Evolutionary conservation across 2,329 filamentous ascomycete genomes (phyloP).

Genomic region (Laburnicola sp.): DNA sequence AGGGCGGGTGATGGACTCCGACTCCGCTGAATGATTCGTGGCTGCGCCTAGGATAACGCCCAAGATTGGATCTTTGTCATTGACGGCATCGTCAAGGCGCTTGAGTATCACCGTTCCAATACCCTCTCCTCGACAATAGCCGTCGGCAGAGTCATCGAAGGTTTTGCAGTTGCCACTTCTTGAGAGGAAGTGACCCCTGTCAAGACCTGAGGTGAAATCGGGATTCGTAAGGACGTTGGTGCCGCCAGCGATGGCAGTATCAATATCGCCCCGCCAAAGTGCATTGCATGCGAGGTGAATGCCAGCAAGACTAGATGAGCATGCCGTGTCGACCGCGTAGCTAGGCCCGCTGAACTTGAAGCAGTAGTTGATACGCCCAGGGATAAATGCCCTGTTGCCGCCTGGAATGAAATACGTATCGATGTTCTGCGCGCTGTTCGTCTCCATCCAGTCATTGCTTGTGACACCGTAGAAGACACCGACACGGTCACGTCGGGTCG

Average conservation of each 20-base stretch:
- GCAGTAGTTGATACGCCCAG: constrained; percentile 53
- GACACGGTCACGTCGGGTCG: constrained; percentile 32
- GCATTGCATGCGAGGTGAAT: constrained; percentile 34
- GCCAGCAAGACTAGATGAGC: constrained; percentile 41
- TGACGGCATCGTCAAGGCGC: constrained; percentile 37
- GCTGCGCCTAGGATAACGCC: constrained; percentile 36
- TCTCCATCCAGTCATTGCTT: constrained; percentile 34
- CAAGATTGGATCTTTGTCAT: constrained; percentile 42
- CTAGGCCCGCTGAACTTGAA: constrained; percentile 49
- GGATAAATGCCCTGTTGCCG: constrained; percentile 56
- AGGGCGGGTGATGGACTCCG: constrained; percentile 32
- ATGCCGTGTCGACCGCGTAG: constrained; percentile 43
- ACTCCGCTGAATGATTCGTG: constrained; percentile 49
- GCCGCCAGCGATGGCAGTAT: constrained; percentile 33
- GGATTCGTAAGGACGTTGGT: constrained; percentile 34
- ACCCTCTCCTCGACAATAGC: constrained; percentile 40
- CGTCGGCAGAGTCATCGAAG: constrained; percentile 36
- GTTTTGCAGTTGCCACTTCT: constrained; percentile 36
- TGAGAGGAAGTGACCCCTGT: constrained; percentile 29
- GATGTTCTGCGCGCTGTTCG: constrained; percentile 40
- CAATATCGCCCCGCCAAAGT: constrained; percentile 33
- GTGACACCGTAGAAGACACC: constrained; percentile 26
- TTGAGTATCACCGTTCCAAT: constrained; percentile 39
- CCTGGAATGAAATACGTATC: constrained; percentile 60
- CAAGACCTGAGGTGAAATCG: constrained; percentile 32